A percentile compares a stretch with the other conserved stretches of the same genome.
Conservation (phyloP, 2,329 filamentous ascomycete species). For the Diaporthe longicolla region DNA sequence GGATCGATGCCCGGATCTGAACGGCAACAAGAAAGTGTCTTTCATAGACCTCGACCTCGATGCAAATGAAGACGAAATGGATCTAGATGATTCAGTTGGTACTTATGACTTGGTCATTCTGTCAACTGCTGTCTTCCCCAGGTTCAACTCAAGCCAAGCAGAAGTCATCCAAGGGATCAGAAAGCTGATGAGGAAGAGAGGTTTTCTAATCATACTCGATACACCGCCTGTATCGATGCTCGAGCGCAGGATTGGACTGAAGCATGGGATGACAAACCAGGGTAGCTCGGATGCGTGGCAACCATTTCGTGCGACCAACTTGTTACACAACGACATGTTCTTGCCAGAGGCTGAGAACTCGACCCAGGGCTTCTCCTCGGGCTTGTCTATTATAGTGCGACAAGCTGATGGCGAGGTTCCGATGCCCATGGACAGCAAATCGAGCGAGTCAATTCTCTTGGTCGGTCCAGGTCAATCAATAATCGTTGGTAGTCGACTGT, state of each 20-base stretch:
- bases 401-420: slow-evolving; percentile 46
- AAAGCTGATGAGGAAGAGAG: slow-evolving; percentile 49
- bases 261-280: slow-evolving; percentile 18
- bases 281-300: slow-evolving; percentile 40
- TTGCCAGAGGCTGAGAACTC: slow-evolving; percentile 49
- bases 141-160: slow-evolving; percentile 2
- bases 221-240: slow-evolving; percentile 43
- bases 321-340: slow-evolving; percentile 54
- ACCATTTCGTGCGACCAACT: slow-evolving; percentile 52
- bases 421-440: accelerated
- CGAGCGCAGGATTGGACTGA: slow-evolving; percentile 44
- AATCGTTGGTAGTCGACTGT: not conserved
- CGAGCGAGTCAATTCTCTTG: not conserved
- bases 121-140: slow-evolving; percentile 45
- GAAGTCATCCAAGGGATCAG: slow-evolving; percentile 43
- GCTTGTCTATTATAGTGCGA: slow-evolving; percentile 55
- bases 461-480: not conserved
- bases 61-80: slow-evolving; percentile 37
- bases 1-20: slow-evolving; percentile 36
- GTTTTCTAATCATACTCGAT: slow-evolving; percentile 51
- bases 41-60: slow-evolving; percentile 46
- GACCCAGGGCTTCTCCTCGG: slow-evolving; percentile 51
- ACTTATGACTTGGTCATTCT: slow-evolving; percentile 49
- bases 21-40: slow-evolving; percentile 43
- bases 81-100: slow-evolving; percentile 35